phyloP scores from a whole-genome alignment of 73 alveolate genomes.

The Diophrys appendiculata region DNA sequence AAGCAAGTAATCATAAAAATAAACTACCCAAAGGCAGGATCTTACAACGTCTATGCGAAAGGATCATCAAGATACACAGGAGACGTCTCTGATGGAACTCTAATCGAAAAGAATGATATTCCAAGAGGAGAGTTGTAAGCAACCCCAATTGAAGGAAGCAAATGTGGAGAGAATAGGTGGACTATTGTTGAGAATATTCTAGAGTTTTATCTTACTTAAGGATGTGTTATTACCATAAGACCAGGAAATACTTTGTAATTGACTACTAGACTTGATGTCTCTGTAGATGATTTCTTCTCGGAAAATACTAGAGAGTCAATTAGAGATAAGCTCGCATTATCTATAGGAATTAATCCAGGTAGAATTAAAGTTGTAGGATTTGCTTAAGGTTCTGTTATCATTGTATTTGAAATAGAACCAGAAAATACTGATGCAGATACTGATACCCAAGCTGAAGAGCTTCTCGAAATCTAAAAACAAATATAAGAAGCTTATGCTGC shows the following conservation, averaged over 20 bases:
- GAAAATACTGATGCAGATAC: too few relatives aligned
- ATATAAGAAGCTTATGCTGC: constrained; percentile 1
- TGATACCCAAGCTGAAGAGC: too few relatives aligned
- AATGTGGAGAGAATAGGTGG: constrained; percentile 8
- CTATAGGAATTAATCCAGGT: constrained; percentile 46
- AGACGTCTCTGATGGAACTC: too few relatives aligned
- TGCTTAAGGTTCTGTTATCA: background rate
- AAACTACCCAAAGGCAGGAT: background rate
- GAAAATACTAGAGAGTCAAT: constrained; percentile 3
- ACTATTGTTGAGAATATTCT: background rate
- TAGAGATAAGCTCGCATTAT: constrained; percentile 48
- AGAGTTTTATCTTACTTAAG: constrained; percentile 2
- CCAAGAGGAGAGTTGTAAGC: too few relatives aligned
- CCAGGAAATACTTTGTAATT: background rate
- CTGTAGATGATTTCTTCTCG: background rate
- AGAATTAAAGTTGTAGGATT: constrained; percentile 36
- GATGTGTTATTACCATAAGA: background rate
- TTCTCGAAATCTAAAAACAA: too few relatives aligned
- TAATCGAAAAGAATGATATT: too few relatives aligned
- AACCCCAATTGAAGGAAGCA: background rate
- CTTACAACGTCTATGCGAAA: constrained; percentile 13
- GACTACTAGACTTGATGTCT: constrained; percentile 7
- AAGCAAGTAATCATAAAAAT: too few relatives aligned
- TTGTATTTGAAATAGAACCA: background rate
- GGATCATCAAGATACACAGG: too few relatives aligned